A percentile compares a stretch with the other conserved stretches of the same genome.
Conservation (phyloP, 192 early-diverging fungal genomes). For the Physocladia obscura region DNA sequence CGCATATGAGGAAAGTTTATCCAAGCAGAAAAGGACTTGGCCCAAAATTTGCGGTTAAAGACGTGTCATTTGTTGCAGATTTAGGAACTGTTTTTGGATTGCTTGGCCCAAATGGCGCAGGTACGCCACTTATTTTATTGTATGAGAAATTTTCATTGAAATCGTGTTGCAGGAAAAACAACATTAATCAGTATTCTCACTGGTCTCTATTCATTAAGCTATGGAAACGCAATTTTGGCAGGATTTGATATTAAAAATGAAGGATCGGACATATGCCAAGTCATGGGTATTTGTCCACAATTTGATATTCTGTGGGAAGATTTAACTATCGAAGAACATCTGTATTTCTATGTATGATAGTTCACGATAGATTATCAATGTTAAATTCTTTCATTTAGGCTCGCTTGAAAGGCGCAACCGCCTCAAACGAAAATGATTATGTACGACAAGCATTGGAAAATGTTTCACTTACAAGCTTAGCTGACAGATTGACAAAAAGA, state of each 20-base stretch:
- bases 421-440: conserved; percentile 49
- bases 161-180: conserved; percentile 66
- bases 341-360: conserved; percentile 59
- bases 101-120: conserved; percentile 44
- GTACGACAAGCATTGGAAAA: conserved; percentile 47
- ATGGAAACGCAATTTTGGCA: conserved; percentile 61
- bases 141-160: neutral
- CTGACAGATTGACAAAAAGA: conserved; percentile 56
- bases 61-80: conserved; percentile 67
- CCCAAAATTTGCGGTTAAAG: conserved; percentile 65
- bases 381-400: conserved; percentile 33
- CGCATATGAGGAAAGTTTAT: conserved; percentile 68
- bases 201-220: conserved; percentile 61
- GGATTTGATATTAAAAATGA: conserved; percentile 59
- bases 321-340: conserved; percentile 67
- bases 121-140: neutral
- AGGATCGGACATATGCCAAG: conserved; percentile 58
- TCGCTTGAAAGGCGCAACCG: conserved; percentile 66
- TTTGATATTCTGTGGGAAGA: conserved; percentile 78
- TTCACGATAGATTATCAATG: neutral
- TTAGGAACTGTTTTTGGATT: conserved; percentile 61
- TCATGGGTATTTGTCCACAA: conserved; percentile 78
- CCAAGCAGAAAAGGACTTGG: conserved; percentile 31
- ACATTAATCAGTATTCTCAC: conserved; percentile 74
- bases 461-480: conserved; percentile 60